Evolutionary conservation across 768 basidiomycete species (phyloP).

Genomic region (Mycena pura): DNA sequence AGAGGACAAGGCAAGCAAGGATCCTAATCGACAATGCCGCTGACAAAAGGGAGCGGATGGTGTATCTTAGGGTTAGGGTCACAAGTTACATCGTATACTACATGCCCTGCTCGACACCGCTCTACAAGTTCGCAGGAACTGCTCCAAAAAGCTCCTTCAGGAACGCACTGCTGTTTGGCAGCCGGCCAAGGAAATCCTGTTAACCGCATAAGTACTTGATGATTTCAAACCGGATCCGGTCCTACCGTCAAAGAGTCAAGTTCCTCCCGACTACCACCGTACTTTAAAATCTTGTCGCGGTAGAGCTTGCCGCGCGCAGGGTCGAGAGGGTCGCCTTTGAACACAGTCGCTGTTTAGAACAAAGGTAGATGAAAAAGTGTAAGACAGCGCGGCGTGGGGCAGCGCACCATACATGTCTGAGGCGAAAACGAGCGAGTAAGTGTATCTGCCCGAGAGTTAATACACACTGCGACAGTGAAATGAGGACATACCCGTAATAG

Average conservation of each 20-base stretch:
- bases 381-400: background rate
- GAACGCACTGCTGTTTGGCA: constrained; percentile 79
- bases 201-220: no score
- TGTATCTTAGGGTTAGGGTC: no score
- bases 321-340: constrained; percentile 79
- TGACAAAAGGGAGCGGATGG: no score
- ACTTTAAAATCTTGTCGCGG: constrained; percentile 74
- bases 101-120: no score
- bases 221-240: background rate
- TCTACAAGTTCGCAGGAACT: constrained; percentile 22
- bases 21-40: no score
- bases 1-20: no score
- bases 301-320: constrained; percentile 71
- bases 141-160: constrained; percentile 67
- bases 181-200: constrained; percentile 80
- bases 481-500: constrained; percentile 64
- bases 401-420: constrained; percentile 61
- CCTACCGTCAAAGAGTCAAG: constrained; percentile 76
- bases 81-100: background rate
- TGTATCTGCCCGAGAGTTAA: constrained; percentile 47
- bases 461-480: background rate
- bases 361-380: background rate
- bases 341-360: constrained; percentile 62
- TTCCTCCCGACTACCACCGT: constrained; percentile 83
- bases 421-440: constrained; percentile 74